phyloP scores from a whole-genome alignment of 495 filamentous ascomycete species.

The Tetracladium setigerum region DNA sequence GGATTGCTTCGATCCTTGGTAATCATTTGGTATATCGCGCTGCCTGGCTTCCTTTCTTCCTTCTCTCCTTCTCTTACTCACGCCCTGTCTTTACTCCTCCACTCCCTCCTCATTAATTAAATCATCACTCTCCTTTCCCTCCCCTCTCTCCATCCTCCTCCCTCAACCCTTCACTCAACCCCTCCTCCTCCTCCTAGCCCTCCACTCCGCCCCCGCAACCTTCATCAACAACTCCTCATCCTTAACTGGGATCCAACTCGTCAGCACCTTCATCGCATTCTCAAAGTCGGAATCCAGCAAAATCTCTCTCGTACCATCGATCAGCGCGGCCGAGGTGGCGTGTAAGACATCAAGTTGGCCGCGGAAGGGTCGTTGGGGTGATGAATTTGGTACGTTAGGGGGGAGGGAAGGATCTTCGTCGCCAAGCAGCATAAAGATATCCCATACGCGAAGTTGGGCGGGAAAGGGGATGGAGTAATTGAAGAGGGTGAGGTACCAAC shows the following conservation, averaged over 20 bases:
- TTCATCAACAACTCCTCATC: constrained; percentile 94
- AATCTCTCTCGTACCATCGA: constrained; percentile 87
- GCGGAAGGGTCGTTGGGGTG: constrained; percentile 38
- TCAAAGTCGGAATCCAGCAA: constrained; percentile 94
- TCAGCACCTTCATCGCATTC: constrained; percentile 95
- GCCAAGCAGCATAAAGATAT: constrained; percentile 96
- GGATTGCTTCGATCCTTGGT: too few species aligned
- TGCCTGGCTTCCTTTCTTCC: too few species aligned
- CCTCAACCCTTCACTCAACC: background rate
- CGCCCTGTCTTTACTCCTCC: too few species aligned
- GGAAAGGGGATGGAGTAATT: constrained; percentile 95
- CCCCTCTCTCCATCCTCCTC: background rate
- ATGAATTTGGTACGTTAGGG: too few species aligned
- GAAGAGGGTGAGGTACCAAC: constrained; percentile 98
- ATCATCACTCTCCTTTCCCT: background rate
- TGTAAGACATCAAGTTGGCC: constrained; percentile 83
- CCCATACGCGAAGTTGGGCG: constrained; percentile 97
- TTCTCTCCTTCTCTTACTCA: too few species aligned
- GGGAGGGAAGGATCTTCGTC: constrained; percentile 38
- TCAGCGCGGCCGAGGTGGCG: constrained; percentile 81
- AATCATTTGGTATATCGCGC: too few species aligned
- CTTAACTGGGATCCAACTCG: constrained; percentile 89
- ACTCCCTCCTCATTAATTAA: too few species aligned
- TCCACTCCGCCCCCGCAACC: constrained; percentile 89
- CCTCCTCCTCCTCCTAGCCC: constrained; percentile 34